phyloP scores from a whole-genome alignment of 2,329 filamentous ascomycete genomes.

The Lasiodiplodia sp. region DNA sequence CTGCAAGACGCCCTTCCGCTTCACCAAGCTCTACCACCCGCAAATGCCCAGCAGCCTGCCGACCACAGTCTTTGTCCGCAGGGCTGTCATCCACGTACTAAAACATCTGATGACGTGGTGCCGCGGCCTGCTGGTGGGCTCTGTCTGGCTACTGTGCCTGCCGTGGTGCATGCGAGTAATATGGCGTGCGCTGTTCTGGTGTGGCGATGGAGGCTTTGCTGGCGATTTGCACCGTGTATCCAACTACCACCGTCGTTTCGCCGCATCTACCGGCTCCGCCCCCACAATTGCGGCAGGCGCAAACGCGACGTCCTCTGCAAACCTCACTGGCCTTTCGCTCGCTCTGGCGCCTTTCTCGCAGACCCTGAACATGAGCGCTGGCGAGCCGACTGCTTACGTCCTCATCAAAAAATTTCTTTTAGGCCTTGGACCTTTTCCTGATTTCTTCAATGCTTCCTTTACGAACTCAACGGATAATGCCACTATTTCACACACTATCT shows the following conservation, averaged over 20 bases:
- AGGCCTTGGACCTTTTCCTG: conserved; percentile 38
- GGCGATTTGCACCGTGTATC: conserved; percentile 45
- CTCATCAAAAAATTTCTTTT: conserved; percentile 54
- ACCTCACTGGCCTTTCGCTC: conserved; percentile 35
- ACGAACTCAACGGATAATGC: conserved; percentile 42
- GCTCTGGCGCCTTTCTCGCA: conserved; percentile 48
- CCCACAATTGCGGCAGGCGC: conserved; percentile 34
- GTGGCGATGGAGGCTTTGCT: conserved; percentile 79
- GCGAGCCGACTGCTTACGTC: conserved; percentile 55
- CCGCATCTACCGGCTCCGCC: conserved; percentile 32
- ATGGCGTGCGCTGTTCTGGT: conserved; percentile 95
- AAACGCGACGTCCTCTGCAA: conserved; percentile 34
- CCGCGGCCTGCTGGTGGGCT: conserved; percentile 77
- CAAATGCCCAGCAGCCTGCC: conserved; percentile 90
- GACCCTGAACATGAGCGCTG: conserved; percentile 50
- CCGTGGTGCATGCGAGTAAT: conserved; percentile 90
- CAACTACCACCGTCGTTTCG: conserved; percentile 34
- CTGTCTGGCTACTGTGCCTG: conserved; percentile 88
- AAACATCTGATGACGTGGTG: conserved; percentile 79
- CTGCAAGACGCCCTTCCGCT: conserved; percentile 97
- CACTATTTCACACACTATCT: conserved; percentile 34
- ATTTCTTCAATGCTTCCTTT: conserved; percentile 39
- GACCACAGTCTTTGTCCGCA: conserved; percentile 78
- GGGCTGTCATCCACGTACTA: conserved; percentile 76
- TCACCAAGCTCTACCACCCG: conserved; percentile 96